Evolutionary conservation across 129 eudicot species (phyloP).

Genomic region (Solidago caesia): DNA sequence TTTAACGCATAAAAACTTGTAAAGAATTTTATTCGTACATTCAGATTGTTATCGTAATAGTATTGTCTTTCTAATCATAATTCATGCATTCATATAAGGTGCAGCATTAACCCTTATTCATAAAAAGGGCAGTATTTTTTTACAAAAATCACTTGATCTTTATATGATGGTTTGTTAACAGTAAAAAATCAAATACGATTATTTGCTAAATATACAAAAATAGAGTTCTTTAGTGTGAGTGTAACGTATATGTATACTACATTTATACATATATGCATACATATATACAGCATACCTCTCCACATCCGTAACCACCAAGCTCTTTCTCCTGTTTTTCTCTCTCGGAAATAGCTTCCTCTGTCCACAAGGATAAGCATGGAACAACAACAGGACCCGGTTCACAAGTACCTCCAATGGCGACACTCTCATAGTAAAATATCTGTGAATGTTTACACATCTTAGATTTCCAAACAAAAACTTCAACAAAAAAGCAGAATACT

Average conservation of each 20-base stretch:
- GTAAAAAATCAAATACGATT: neutral
- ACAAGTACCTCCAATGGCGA: conserved; percentile 64
- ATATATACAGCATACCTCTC: conserved; percentile 56
- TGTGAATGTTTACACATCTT: conserved; percentile 20
- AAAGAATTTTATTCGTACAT: neutral
- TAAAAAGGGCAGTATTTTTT: neutral
- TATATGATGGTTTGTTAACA: neutral
- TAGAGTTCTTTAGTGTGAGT: no score
- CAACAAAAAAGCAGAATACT: neutral
- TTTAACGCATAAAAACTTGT: neutral
- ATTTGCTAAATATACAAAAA: neutral
- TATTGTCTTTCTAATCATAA: neutral
- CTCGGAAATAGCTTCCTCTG: conserved; percentile 78
- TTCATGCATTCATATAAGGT: neutral
- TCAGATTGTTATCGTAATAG: neutral
- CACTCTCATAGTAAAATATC: conserved; percentile 79
- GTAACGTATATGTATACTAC: neutral
- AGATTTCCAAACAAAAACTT: neutral
- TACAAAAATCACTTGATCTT: neutral
- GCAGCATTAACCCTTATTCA: neutral
- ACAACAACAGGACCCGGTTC: conserved; percentile 58
- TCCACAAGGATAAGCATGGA: conserved; percentile 74
- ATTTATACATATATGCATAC: neutral
- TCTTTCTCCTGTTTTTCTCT: conserved; percentile 78
- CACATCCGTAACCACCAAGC: conserved; percentile 80